Evolutionary conservation across 352 stramenopile genomes (phyloP).

Genomic region (Phytopythium montanum): DNA sequence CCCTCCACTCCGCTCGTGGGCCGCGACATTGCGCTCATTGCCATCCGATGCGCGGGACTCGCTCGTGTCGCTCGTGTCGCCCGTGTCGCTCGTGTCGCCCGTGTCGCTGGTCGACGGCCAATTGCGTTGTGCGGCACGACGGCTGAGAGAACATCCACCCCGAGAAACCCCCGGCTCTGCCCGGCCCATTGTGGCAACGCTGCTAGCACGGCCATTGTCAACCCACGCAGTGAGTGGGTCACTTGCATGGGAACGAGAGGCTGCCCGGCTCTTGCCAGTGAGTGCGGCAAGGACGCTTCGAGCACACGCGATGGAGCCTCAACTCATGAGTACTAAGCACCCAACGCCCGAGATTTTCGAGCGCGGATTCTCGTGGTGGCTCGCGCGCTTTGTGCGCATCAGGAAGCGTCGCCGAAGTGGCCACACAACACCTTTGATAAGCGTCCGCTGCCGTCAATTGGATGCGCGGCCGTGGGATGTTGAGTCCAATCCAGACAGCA

Average conservation of each 20-base stretch:
- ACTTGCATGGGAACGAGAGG: neutral
- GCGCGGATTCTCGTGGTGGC: neutral
- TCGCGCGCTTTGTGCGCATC: neutral
- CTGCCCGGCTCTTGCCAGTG: neutral
- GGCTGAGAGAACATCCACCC: neutral
- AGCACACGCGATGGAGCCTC: neutral
- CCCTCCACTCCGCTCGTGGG: neutral
- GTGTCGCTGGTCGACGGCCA: neutral
- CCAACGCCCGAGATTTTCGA: neutral
- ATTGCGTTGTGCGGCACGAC: neutral
- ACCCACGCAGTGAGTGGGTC: neutral
- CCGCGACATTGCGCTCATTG: neutral
- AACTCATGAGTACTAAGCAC: neutral
- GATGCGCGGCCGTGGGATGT: neutral
- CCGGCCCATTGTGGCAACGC: neutral
- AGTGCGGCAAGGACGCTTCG: no score
- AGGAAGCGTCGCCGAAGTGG: no score
- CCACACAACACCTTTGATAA: no score
- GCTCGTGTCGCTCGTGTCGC: no score
- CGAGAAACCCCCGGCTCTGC: neutral
- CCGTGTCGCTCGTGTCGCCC: neutral
- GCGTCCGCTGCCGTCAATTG: neutral
- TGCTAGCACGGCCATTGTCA: neutral
- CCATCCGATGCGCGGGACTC: no score
- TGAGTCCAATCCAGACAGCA: neutral